These are phyloP conservation scores for Xylariales sp. DNA, from an alignment of 2,329 filamentous ascomycete genomes.

Conservation along the genomic window DNA sequence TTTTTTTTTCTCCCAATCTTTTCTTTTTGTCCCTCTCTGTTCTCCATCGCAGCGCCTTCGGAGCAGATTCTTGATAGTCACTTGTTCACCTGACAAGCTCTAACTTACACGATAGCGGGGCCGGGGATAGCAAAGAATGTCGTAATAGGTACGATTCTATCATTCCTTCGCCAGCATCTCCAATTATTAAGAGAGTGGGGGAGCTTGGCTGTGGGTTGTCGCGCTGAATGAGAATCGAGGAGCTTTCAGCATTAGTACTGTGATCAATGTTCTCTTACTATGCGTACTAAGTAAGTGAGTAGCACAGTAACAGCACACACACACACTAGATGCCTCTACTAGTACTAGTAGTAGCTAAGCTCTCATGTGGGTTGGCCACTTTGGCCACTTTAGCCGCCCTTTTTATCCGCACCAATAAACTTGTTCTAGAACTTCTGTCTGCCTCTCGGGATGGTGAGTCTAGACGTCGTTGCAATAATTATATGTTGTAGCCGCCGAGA, in stretches of 20 bases:
- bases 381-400: slow-evolving; percentile 30
- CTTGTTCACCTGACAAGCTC: slow-evolving; percentile 27
- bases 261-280: too few species aligned
- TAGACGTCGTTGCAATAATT: neutral
- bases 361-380: slow-evolving; percentile 25
- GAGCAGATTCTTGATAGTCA: slow-evolving; percentile 24
- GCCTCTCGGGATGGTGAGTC: neutral
- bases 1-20: neutral
- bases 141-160: slow-evolving; percentile 31
- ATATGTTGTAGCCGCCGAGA: neutral
- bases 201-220: neutral
- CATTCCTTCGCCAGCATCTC: slow-evolving; percentile 13
- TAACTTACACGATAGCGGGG: slow-evolving; percentile 33
- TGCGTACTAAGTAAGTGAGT: too few species aligned
- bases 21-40: slow-evolving; percentile 1
- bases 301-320: too few species aligned
- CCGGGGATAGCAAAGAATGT: slow-evolving; percentile 26
- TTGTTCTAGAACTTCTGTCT: slow-evolving; percentile 4
- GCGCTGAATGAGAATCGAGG: slow-evolving; percentile 9
- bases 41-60: slow-evolving; percentile 28
- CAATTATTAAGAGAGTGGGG: slow-evolving; percentile 18
- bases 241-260: neutral
- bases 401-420: slow-evolving; percentile 38
- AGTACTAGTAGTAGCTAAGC: neutral
- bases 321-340: too few species aligned